A percentile compares a stretch with the other conserved stretches of the same genome.
phyloP scores from a whole-genome alignment of 2,329 filamentous ascomycete species.

The Diaporthe destruens region DNA sequence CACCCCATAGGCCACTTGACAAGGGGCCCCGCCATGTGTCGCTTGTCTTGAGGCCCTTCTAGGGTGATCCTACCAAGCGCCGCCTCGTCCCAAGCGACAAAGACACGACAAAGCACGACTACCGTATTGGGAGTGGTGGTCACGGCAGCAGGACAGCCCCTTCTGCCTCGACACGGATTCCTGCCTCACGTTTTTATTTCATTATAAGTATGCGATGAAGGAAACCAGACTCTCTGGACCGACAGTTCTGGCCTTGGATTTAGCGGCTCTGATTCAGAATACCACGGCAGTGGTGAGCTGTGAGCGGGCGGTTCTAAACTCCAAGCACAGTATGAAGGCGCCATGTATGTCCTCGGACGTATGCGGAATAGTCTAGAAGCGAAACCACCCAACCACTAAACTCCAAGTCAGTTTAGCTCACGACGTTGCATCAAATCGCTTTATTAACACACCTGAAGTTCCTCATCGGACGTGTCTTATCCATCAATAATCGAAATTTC shows the following conservation, averaged over 20 bases:
- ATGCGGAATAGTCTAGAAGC: no score
- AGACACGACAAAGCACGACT: slow-evolving; percentile 12
- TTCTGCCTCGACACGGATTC: slow-evolving; percentile 3
- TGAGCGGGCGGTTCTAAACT: background rate
- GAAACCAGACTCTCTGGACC: no score
- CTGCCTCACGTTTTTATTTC: no score
- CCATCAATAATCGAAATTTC: no score
- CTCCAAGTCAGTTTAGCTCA: background rate
- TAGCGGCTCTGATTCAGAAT: background rate
- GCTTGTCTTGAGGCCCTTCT: slow-evolving; percentile 2
- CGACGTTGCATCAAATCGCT: no score
- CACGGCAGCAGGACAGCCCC: slow-evolving; percentile 8
- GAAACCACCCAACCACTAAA: no score
- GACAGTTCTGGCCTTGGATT: no score
- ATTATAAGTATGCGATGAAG: no score
- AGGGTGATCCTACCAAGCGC: slow-evolving; percentile 30
- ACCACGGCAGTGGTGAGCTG: background rate
- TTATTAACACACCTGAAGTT: background rate
- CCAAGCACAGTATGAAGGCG: no score
- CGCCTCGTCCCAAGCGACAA: slow-evolving; percentile 24
- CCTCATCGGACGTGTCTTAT: no score
- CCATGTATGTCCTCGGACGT: no score
- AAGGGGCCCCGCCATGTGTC: slow-evolving; percentile 2
- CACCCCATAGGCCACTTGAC: slow-evolving; percentile 38
- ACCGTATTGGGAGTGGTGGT: slow-evolving; percentile 3